Evolutionary conservation across 1,284 basidiomycete species (phyloP).

Genomic region (Earliella scabrosa): DNA sequence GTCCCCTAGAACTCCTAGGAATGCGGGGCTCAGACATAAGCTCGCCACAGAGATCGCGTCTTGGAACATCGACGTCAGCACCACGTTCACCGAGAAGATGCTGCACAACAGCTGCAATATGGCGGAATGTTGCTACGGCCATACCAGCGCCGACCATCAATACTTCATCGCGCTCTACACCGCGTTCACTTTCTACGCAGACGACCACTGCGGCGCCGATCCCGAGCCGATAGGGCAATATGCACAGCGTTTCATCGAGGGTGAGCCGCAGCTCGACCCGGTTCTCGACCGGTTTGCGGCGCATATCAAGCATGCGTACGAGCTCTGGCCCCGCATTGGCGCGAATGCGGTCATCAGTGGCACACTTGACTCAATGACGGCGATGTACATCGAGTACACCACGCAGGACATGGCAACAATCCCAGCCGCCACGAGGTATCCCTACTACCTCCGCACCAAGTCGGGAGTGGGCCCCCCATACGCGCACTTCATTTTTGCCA

Average conservation of each 20-base stretch:
- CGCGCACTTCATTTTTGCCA: conserved; percentile 3
- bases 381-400: background rate
- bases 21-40: no score
- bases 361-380: background rate
- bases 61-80: no score
- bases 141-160: background rate
- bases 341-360: background rate
- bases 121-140: background rate
- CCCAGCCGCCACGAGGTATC: background rate
- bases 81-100: no score
- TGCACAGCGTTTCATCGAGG: background rate
- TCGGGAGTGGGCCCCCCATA: background rate
- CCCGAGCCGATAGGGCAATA: background rate
- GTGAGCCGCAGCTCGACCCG: background rate
- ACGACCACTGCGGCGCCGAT: background rate
- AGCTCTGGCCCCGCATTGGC: background rate
- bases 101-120: no score
- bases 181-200: background rate
- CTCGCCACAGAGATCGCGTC: no score
- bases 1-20: no score
- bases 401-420: background rate
- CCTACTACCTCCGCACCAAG: background rate
- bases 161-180: background rate
- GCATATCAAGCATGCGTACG: background rate
- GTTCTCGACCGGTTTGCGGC: background rate